Evolutionary conservation across 768 basidiomycete genomes (phyloP).

Genomic region (Auricularia sp.): DNA sequence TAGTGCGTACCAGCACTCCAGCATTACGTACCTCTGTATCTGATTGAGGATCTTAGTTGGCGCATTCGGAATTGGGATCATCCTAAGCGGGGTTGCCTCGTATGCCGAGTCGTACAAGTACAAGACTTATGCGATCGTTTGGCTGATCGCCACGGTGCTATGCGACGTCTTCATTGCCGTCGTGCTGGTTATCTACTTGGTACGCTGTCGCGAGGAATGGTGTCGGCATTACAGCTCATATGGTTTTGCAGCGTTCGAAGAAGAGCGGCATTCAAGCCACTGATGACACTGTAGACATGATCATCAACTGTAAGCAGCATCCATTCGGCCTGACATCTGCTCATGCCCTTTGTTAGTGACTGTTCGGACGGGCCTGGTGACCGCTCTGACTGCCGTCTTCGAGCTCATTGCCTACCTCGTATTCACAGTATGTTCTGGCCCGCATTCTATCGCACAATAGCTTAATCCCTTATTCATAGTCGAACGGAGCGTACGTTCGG

Average conservation of each 20-base stretch:
- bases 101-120: neutral
- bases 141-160: neutral
- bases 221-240: neutral
- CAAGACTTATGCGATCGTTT: neutral
- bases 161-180: neutral
- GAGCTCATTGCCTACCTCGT: neutral
- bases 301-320: neutral
- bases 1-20: neutral
- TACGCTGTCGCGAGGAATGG: neutral
- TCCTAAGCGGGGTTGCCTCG: neutral
- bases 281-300: neutral
- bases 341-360: neutral
- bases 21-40: neutral
- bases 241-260: neutral
- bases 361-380: neutral
- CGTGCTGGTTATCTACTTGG: neutral
- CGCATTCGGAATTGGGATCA: neutral
- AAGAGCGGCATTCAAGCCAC: neutral
- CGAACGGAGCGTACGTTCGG: neutral
- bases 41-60: neutral
- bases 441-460: neutral
- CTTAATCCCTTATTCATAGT: neutral
- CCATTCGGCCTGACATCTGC: neutral
- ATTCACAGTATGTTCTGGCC: neutral
- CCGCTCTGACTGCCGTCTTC: neutral